phyloP scores from a whole-genome alignment of 179 eudicot genomes.

The Corrigiola litoralis region DNA sequence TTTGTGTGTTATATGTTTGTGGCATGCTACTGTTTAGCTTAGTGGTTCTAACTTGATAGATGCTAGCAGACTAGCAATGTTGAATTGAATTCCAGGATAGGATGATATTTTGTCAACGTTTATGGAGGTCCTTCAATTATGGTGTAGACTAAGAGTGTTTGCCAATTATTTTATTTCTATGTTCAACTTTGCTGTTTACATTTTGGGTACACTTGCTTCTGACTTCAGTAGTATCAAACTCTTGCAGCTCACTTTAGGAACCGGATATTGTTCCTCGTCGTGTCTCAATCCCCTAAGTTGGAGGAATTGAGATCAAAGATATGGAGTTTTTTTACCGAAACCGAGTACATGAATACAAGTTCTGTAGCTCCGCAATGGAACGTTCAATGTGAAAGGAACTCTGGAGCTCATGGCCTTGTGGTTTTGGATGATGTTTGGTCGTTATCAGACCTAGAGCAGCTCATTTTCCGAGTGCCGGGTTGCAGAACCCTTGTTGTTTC shows the following conservation, averaged over 20 bases:
- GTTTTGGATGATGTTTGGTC: conserved; percentile 95
- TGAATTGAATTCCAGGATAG: conserved; percentile 1
- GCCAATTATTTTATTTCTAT: not conserved
- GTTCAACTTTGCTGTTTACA: not conserved
- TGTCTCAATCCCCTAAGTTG: conserved; percentile 79
- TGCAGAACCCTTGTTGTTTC: conserved; percentile 78
- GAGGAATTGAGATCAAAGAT: conserved; percentile 54
- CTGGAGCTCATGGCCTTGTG: conserved; percentile 35
- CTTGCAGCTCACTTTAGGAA: conserved; percentile 51
- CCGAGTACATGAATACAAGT: conserved; percentile 21
- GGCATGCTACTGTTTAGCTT: no score
- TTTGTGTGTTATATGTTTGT: no score
- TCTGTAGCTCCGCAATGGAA: conserved; percentile 35
- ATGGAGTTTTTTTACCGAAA: conserved; percentile 49
- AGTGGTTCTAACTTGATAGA: not conserved
- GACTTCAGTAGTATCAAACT: not conserved
- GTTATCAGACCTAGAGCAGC: conserved; percentile 52
- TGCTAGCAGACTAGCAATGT: not conserved
- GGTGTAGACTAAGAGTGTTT: conserved; percentile 6
- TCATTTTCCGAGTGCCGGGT: conserved; percentile 49
- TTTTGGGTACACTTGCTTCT: conserved; percentile 5
- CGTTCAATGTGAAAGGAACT: conserved; percentile 23
- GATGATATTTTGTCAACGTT: not conserved
- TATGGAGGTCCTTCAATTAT: conserved; percentile 2
- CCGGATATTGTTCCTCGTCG: conserved; percentile 56